A percentile compares a stretch with the other conserved stretches of the same genome.
Conservation (phyloP, 805 yeast species). For the Candida corydali region DNA sequence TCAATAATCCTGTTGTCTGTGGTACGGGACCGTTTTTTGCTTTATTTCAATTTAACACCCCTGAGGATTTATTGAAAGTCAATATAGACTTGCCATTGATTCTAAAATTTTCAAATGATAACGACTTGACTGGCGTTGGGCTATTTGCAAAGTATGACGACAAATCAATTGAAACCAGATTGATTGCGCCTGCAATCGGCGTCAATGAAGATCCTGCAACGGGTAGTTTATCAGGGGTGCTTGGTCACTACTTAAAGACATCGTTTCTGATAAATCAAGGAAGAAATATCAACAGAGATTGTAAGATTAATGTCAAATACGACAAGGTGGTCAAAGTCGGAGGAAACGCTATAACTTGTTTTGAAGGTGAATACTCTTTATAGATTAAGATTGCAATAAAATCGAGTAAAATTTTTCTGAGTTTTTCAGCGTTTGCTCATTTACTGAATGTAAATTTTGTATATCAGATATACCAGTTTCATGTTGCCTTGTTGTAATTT, state of each 20-base stretch:
- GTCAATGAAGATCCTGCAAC: slow-evolving; percentile 52
- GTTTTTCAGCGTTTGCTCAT: too few relatives aligned
- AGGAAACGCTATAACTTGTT: slow-evolving; percentile 35
- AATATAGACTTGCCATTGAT: slow-evolving; percentile 27
- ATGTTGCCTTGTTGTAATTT: too few relatives aligned
- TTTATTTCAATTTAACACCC: slow-evolving; percentile 25
- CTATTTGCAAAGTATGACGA: slow-evolving; percentile 31
- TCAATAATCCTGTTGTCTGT: slow-evolving; percentile 21
- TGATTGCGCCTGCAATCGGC: slow-evolving; percentile 37
- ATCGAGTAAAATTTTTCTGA: too few relatives aligned
- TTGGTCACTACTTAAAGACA: slow-evolving; percentile 20
- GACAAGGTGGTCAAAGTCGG: slow-evolving; percentile 22
- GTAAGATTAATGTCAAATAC: slow-evolving; percentile 24
- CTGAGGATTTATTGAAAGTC: slow-evolving; percentile 26
- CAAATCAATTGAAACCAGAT: slow-evolving; percentile 31
- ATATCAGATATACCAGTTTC: too few relatives aligned
- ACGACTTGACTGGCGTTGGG: slow-evolving; percentile 31
- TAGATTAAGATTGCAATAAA: too few relatives aligned
- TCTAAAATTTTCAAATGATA: slow-evolving; percentile 11
- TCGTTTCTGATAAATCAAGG: slow-evolving; percentile 36
- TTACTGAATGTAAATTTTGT: too few relatives aligned
- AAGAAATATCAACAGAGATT: slow-evolving; percentile 35
- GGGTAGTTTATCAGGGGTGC: slow-evolving; percentile 43
- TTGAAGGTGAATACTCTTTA: too few relatives aligned
- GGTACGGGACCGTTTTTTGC: slow-evolving; percentile 49